Evolutionary conservation across 108 stramenopile genomes (phyloP).

Genomic region (Cyclotella distinguenda): DNA sequence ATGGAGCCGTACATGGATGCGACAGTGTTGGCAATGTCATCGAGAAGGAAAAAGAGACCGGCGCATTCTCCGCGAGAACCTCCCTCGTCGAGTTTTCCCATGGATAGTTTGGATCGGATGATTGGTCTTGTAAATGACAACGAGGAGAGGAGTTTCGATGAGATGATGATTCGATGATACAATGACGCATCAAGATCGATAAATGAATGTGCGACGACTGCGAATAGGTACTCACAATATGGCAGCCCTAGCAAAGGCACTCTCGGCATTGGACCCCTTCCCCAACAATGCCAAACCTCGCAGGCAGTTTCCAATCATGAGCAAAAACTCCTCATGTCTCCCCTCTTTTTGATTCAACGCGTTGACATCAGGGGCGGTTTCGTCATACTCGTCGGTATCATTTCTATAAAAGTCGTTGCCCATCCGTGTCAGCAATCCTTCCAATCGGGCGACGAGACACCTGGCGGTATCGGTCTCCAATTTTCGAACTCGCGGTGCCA

Average conservation of each 20-base stretch:
- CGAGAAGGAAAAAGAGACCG: constrained; percentile 67
- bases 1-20: constrained; percentile 61
- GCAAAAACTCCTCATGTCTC: constrained; percentile 38
- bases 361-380: constrained; percentile 7
- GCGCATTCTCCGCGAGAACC: constrained; percentile 89
- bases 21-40: constrained; percentile 67
- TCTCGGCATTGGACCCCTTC: constrained; percentile 75
- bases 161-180: background rate
- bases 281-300: constrained; percentile 76
- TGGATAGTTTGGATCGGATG: constrained; percentile 79
- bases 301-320: constrained; percentile 75
- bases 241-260: constrained; percentile 80
- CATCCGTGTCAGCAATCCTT: constrained; percentile 56
- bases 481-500: constrained; percentile 80
- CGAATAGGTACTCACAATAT: constrained; percentile 59
- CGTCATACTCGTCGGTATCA: constrained; percentile 14
- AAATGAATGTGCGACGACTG: background rate
- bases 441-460: constrained; percentile 54
- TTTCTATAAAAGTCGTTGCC: too few relatives aligned
- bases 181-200: background rate
- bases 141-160: background rate
- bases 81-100: constrained; percentile 86
- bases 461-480: constrained; percentile 70
- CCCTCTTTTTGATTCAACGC: constrained; percentile 3
- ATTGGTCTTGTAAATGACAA: constrained; percentile 51